These are phyloP conservation scores for Nepenthes gracilis DNA, from an alignment of 148 eudicot species.

Conservation along the genomic window DNA sequence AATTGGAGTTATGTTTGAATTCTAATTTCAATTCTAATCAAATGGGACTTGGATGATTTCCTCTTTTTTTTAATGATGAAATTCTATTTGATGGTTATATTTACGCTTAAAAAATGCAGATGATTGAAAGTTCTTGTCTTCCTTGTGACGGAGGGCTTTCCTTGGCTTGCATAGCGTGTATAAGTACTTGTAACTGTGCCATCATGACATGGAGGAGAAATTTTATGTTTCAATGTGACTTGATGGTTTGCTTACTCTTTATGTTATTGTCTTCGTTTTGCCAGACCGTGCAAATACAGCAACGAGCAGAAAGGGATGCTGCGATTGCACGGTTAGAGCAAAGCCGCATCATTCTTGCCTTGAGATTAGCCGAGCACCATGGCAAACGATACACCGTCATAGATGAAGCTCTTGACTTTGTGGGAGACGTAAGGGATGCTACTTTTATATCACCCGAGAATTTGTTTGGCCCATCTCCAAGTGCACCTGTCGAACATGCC, in stretches of 20 bases:
- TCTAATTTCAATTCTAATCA: too few relatives aligned
- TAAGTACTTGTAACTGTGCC: too few relatives aligned
- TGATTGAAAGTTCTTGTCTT: too few relatives aligned
- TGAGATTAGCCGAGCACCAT: constrained; percentile 80
- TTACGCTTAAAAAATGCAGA: too few relatives aligned
- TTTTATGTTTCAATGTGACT: neutral
- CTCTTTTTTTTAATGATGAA: too few relatives aligned
- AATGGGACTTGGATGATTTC: too few relatives aligned
- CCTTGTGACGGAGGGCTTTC: too few relatives aligned
- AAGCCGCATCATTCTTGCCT: constrained; percentile 72
- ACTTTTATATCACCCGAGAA: constrained; percentile 37
- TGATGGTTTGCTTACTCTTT: neutral
- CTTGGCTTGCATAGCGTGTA: too few relatives aligned
- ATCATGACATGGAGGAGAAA: too few relatives aligned
- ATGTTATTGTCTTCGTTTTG: constrained; percentile 7
- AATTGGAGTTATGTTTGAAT: too few relatives aligned
- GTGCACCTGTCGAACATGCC: constrained; percentile 23
- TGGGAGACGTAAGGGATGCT: constrained; percentile 57
- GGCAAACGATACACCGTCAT: constrained; percentile 82
- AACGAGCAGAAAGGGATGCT: constrained; percentile 84
- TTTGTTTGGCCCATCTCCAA: constrained; percentile 26
- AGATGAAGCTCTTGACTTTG: constrained; percentile 82
- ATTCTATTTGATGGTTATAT: too few relatives aligned
- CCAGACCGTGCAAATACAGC: constrained; percentile 80
- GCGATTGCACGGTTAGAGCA: constrained; percentile 90